phyloP scores from a whole-genome alignment of 2,329 filamentous ascomycete species.

The Neodidymelliopsis sp. region DNA sequence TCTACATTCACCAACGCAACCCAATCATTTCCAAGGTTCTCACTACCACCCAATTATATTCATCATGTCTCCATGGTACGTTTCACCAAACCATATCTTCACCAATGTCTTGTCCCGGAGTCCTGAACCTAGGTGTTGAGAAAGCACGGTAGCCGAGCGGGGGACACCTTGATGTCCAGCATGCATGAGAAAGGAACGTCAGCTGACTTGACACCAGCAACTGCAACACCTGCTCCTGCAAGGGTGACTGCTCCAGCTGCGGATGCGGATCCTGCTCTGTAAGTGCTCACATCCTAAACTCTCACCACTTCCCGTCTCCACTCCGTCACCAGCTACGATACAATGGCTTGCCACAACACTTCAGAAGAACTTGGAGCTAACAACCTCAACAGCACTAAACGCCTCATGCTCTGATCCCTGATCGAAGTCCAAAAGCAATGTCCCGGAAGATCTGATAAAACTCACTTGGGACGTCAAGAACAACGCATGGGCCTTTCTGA shows the following conservation, averaged over 20 bases:
- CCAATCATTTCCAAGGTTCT: constrained; percentile 9
- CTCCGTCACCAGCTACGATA: too few species aligned
- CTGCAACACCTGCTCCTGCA: constrained; percentile 42
- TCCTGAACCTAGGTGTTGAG: neutral
- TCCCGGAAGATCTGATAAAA: constrained; percentile 6
- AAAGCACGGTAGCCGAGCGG: neutral
- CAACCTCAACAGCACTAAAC: constrained; percentile 19
- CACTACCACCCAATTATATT: constrained; percentile 18
- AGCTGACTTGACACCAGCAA: constrained; percentile 20
- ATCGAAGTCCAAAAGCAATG: neutral
- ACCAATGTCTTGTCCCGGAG: neutral
- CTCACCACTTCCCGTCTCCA: too few species aligned
- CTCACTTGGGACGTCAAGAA: constrained; percentile 10
- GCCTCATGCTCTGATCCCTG: neutral
- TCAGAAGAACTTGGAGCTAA: too few species aligned
- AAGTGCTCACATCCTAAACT: constrained; percentile 4
- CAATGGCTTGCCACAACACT: too few species aligned
- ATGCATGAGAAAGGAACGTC: constrained; percentile 6
- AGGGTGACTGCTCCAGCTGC: constrained; percentile 43
- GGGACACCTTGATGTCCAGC: constrained; percentile 30
- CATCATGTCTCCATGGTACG: constrained; percentile 39
- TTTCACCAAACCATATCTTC: neutral
- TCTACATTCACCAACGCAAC: constrained; percentile 11
- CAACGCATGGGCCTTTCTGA: constrained; percentile 8
- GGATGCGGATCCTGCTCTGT: constrained; percentile 40